These are phyloP conservation scores for Ceratobasidium sp. DNA, from an alignment of 1,284 basidiomycete species.

Conservation along the genomic window DNA sequence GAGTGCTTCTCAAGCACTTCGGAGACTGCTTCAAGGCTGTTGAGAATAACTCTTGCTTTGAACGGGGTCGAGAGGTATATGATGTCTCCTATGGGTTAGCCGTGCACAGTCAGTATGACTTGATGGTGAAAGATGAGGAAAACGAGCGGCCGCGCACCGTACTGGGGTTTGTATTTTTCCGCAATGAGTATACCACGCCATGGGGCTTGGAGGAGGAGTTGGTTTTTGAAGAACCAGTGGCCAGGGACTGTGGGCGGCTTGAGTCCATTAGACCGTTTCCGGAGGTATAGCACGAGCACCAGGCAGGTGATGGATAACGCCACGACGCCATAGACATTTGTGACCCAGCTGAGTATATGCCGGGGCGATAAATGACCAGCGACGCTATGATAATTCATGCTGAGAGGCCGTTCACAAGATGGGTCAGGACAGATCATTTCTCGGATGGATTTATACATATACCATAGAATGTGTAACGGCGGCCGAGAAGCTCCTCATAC, in stretches of 20 bases:
- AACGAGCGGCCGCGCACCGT: background rate
- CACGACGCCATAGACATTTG: no score
- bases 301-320: no score
- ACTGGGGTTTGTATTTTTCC: background rate
- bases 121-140: background rate
- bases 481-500: no score
- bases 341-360: no score
- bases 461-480: no score
- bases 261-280: background rate
- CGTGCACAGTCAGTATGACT: no score
- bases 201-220: background rate
- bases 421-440: no score
- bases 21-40: background rate
- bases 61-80: background rate
- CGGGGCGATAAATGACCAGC: no score
- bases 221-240: conserved; percentile 25
- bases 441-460: no score
- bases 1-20: conserved; percentile 21
- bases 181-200: background rate
- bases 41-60: conserved; percentile 5
- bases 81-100: background rate
- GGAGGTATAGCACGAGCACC: background rate
- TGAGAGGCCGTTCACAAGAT: no score
- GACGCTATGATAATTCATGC: no score
- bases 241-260: background rate